Evolutionary conservation across 768 basidiomycete genomes (phyloP), one percentile per base, ranked within the genome.

Genomic region (Trametes cinnabarina): DNA sequence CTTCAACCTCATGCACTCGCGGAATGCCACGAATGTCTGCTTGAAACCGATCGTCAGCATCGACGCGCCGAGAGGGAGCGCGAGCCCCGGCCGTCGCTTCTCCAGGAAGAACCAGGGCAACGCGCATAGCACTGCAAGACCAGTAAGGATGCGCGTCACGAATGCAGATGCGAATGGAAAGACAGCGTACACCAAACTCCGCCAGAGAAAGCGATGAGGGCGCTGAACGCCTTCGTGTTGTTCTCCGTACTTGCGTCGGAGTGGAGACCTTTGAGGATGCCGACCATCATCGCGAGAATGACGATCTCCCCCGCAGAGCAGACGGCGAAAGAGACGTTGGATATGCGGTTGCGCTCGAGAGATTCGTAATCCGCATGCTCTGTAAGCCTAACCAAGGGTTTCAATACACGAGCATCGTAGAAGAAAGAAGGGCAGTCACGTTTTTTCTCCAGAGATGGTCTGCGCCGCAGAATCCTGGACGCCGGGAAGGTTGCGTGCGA

Each of bases 131-230:
- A 88, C 86, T 88, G 41, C 2, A 20, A 40, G 8, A 30, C 10
- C 20, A 48, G 53, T 12, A 52, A 47, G 30, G 39, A 14, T 15
- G 46, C 42, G 15, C 14, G 20, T n/a, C 25, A 34, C n/a, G n/a
- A n/a, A n/a, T n/a, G n/a, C n/a, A n/a, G n/a, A 11, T 32, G 20
- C n/a, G n/a, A 19, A 6, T 28, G 46, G 55, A 22, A 23, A 46
- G 37, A 40, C 22, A 11, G 75, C 84, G 47, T 68, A 86, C 86
- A 60, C 88, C 89, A 91, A 8, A 86, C 77, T n/a, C 81, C 88
- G 1, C 88, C 88, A 17, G 87, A 79, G 69, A 89, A 91, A 0
- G 90, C 89, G 60, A 90, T 87, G n/a, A 90, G 73, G 11, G 84
- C 80, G 64, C 86, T 89, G 66, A 91, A 86, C 3, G 85, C 85